Conservation (phyloP, 345 rosid species). For the Moringa oleifera region DNA sequence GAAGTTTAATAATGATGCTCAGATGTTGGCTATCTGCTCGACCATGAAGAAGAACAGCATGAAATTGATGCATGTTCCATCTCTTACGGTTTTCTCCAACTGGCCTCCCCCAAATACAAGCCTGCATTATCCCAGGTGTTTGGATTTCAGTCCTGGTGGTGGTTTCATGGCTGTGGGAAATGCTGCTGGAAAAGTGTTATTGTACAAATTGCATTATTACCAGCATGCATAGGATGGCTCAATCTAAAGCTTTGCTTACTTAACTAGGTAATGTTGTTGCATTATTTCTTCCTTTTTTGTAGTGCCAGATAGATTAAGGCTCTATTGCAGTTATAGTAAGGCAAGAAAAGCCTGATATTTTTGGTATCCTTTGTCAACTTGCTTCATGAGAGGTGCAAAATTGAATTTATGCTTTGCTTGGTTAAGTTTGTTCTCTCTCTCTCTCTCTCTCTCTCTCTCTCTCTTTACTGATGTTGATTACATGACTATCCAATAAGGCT, state of each 20-base stretch:
- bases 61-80: conserved; percentile 70
- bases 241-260: background rate
- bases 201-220: conserved; percentile 85
- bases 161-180: conserved; percentile 93
- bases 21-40: conserved; percentile 77
- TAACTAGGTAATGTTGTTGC: background rate
- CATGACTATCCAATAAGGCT: too few relatives aligned
- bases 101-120: conserved; percentile 62
- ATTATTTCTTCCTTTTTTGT: background rate
- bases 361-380: background rate
- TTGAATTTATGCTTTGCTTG: too few relatives aligned
- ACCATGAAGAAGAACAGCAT: conserved; percentile 66
- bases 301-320: background rate
- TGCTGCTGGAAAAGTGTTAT: conserved; percentile 74
- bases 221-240: conserved; percentile 46
- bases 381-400: too few relatives aligned
- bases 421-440: too few relatives aligned
- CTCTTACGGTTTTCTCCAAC: conserved; percentile 68
- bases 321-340: background rate
- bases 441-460: too few relatives aligned
- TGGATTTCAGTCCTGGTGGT: conserved; percentile 91
- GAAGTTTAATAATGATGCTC: conserved; percentile 82
- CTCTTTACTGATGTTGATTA: too few relatives aligned
- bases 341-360: background rate
- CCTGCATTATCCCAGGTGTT: conserved; percentile 64